A percentile compares a stretch with the other conserved stretches of the same genome.
Conservation (phyloP, 1,139 yeast species). For the Pichia sp. region DNA sequence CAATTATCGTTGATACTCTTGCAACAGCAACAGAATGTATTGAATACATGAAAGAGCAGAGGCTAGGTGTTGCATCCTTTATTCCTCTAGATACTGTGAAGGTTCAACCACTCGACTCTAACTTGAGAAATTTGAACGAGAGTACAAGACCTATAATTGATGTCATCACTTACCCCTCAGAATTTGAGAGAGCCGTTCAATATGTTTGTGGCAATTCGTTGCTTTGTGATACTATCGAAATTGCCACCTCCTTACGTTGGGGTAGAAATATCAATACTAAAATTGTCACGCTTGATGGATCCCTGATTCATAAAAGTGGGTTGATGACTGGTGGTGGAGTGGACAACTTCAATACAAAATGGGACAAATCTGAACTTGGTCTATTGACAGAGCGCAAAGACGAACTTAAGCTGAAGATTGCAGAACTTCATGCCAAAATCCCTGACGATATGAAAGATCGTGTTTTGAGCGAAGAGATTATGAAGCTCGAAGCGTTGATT, state of each 20-base stretch:
- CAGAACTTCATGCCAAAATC: conserved; percentile 39
- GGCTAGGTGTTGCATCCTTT: conserved; percentile 80
- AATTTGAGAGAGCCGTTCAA: conserved; percentile 69
- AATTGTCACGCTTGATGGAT: conserved; percentile 77
- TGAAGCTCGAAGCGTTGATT: conserved; percentile 45
- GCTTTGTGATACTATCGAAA: conserved; percentile 63
- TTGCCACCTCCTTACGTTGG: conserved; percentile 76
- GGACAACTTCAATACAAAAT: conserved; percentile 37
- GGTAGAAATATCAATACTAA: conserved; percentile 50
- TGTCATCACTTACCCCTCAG: conserved; percentile 62
- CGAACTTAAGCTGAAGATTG: conserved; percentile 46
- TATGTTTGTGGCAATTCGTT: conserved; percentile 77
- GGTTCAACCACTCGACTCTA: conserved; percentile 47
- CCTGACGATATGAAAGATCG: conserved; percentile 57
- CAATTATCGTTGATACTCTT: conserved; percentile 74
- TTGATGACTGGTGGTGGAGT: conserved; percentile 85
- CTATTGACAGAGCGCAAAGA: conserved; percentile 55
- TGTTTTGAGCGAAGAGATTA: conserved; percentile 47
- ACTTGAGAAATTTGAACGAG: conserved; percentile 49
- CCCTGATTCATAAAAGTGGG: conserved; percentile 78
- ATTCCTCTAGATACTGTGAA: conserved; percentile 82
- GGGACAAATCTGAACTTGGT: conserved; percentile 73
- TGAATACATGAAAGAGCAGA: conserved; percentile 73
- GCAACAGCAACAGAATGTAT: conserved; percentile 79
- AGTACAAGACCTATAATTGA: conserved; percentile 64